Evolutionary conservation across 169 alveolate species (phyloP).

Genomic region (Cryptosporidium sp.): DNA sequence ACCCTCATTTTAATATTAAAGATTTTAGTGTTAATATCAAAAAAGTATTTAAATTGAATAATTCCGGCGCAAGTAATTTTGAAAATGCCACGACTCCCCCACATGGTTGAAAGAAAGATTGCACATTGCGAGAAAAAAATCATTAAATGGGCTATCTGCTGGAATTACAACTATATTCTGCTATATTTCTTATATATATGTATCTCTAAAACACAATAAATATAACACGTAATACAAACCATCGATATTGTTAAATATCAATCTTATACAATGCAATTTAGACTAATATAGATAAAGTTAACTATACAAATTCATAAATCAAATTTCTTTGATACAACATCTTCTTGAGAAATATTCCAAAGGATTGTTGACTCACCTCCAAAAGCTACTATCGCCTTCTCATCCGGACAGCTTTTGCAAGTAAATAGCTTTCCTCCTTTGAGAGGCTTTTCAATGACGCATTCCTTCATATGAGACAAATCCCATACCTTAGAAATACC

Average conservation of each 20-base stretch:
- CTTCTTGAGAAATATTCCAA: constrained; percentile 71
- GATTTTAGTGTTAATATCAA: neutral
- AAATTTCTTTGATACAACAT: constrained; percentile 13
- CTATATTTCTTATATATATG: neutral
- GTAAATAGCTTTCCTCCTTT: constrained; percentile 61
- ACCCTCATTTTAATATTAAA: neutral
- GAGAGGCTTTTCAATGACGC: constrained; percentile 11
- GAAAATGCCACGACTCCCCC: neutral
- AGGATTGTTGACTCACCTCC: constrained; percentile 63
- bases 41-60: neutral
- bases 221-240: too few species aligned
- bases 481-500: constrained; percentile 62
- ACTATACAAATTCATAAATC: neutral
- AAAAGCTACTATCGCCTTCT: constrained; percentile 56
- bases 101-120: neutral
- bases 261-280: too few species aligned
- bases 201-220: neutral
- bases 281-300: neutral
- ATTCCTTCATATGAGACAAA: constrained; percentile 26
- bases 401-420: constrained; percentile 65
- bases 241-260: too few species aligned
- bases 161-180: neutral
- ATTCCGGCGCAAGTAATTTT: neutral
- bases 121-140: too few species aligned
- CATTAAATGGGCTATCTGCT: neutral